Evolutionary conservation across 1,284 basidiomycete species (phyloP).

Genomic region (Bjerkandera adusta): DNA sequence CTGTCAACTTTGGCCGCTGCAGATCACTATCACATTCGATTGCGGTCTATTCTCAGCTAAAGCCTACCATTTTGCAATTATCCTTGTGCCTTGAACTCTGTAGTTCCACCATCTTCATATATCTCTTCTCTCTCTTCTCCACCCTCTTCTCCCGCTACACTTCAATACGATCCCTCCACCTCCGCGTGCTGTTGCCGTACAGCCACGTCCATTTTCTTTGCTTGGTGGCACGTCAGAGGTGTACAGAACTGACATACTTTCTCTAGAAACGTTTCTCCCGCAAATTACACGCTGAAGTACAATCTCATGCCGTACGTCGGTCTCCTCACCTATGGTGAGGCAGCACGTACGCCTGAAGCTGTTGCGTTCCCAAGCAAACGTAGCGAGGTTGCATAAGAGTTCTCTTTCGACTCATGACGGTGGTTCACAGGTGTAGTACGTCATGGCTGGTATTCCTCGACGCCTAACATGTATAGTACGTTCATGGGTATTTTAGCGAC

Average conservation of each 20-base stretch:
- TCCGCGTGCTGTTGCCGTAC: constrained; percentile 8
- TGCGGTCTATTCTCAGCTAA: not conserved
- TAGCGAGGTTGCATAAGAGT: constrained; percentile 12
- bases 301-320: constrained; percentile 92
- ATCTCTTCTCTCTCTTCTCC: no score
- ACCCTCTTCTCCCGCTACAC: constrained; percentile 9
- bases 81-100: not conserved
- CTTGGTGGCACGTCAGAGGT: no score
- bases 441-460: no score
- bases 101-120: no score
- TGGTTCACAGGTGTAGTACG: no score
- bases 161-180: constrained; percentile 13
- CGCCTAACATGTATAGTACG: no score
- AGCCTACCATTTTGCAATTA: not conserved
- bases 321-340: constrained; percentile 73
- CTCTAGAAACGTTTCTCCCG: constrained; percentile 59
- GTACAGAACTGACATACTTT: not conserved
- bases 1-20: no score
- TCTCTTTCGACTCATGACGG: not conserved
- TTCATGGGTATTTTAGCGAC: no score
- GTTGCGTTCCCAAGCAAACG: constrained; percentile 45
- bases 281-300: constrained; percentile 79
- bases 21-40: not conserved
- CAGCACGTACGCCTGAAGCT: constrained; percentile 54
- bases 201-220: no score